These are phyloP conservation scores for Aspergillus incahuasiensis DNA, from an alignment of 495 filamentous ascomycete species.

Conservation along the genomic window DNA sequence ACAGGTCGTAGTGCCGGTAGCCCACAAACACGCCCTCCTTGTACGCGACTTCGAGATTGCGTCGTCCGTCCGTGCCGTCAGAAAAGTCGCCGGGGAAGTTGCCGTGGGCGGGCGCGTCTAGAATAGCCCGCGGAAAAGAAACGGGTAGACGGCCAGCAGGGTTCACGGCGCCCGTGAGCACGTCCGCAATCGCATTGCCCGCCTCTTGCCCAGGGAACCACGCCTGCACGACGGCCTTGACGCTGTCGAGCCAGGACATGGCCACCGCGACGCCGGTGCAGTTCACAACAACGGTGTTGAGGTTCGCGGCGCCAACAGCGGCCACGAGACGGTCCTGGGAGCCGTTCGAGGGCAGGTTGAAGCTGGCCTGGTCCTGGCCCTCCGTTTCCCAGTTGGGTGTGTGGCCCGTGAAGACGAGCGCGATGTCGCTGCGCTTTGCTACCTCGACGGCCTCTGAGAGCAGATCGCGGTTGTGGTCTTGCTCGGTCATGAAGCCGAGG, in stretches of 20 bases:
- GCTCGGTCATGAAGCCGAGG: conserved; percentile 12
- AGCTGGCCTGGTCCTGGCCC: conserved; percentile 66
- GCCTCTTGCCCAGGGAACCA: conserved; percentile 80
- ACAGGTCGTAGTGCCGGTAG: conserved; percentile 74
- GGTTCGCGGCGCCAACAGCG: conserved; percentile 63
- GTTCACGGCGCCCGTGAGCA: conserved; percentile 74
- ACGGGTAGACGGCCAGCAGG: conserved; percentile 73
- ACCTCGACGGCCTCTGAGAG: conserved; percentile 11
- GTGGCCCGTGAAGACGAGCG: conserved; percentile 16
- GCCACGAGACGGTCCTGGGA: conserved; percentile 61
- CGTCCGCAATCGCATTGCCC: conserved; percentile 72
- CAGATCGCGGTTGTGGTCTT: conserved; percentile 12
- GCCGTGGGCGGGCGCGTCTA: conserved; percentile 64
- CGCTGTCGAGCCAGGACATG: conserved; percentile 62
- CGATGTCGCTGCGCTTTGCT: conserved; percentile 8
- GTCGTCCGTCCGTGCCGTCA: conserved; percentile 31
- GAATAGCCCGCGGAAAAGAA: conserved; percentile 65
- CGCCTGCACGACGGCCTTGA: conserved; percentile 79
- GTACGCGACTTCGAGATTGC: conserved; percentile 63
- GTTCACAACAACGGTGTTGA: conserved; percentile 82
- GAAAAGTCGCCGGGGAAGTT: conserved; percentile 58
- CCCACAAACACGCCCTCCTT: conserved; percentile 78
- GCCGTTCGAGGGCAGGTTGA: conserved; percentile 60
- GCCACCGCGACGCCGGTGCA: conserved; percentile 70
- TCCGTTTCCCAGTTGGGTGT: conserved; percentile 16